Conservation (phyloP, 176 grass and related monocot species). For the Chrysopogon serrulatus region DNA sequence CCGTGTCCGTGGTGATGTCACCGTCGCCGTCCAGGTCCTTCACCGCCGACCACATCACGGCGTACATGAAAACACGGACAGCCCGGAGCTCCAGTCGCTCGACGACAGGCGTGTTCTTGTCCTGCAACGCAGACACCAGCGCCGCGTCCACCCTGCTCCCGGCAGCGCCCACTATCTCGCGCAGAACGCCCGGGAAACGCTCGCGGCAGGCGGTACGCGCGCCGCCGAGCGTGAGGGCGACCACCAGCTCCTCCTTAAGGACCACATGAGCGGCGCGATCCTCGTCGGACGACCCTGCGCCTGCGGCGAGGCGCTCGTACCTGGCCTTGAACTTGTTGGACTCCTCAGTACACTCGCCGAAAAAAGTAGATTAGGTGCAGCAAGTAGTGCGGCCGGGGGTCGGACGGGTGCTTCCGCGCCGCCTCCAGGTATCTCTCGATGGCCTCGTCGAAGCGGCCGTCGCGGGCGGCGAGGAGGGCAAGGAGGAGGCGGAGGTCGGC, state of each 20-base stretch:
- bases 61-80: background rate
- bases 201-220: background rate
- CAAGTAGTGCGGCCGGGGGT: background rate
- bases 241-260: too few species aligned
- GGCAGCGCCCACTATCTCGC: background rate
- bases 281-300: background rate
- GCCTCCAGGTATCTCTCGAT: background rate
- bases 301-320: background rate
- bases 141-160: background rate
- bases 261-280: too few species aligned
- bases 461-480: conserved; percentile 7
- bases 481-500: conserved; percentile 3
- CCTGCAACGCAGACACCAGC: background rate
- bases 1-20: background rate
- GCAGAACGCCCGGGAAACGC: background rate
- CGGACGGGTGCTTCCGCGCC: background rate
- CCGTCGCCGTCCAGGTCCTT: background rate
- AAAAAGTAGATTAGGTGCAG: background rate
- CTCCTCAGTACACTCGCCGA: background rate
- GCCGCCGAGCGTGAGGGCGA: background rate
- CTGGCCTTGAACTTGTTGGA: background rate
- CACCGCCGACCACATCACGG: background rate
- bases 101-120: background rate
- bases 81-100: background rate
- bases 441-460: background rate